phyloP scores from a whole-genome alignment of 2,329 filamentous ascomycete species.

The Fusarium annulatum region DNA sequence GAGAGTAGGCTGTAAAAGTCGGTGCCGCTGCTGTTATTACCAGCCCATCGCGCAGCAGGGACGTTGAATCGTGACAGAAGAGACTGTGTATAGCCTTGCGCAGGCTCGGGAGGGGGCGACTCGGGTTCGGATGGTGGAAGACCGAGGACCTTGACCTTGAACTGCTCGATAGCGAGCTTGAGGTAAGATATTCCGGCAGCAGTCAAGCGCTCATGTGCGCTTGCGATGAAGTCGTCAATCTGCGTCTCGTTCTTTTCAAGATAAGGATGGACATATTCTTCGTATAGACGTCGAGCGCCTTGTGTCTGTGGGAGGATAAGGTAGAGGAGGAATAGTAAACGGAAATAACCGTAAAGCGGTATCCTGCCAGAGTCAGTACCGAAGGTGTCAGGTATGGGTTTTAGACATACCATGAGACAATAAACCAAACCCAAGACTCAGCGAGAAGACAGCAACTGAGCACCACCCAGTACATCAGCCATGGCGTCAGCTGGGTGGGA shows the following conservation, averaged over 20 bases:
- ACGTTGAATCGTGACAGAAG: constrained; percentile 89
- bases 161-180: constrained; percentile 74
- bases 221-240: constrained; percentile 91
- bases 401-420: constrained; percentile 74
- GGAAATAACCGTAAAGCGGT: constrained; percentile 93
- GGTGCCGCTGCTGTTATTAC: constrained; percentile 57
- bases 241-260: constrained; percentile 85
- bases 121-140: constrained; percentile 66
- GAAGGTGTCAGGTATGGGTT: not conserved
- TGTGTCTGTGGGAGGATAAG: constrained; percentile 98
- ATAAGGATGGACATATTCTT: constrained; percentile 87
- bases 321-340: constrained; percentile 88
- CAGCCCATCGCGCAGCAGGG: constrained; percentile 72
- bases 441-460: constrained; percentile 82
- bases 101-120: constrained; percentile 54
- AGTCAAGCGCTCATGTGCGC: constrained; percentile 81
- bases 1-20: constrained; percentile 85
- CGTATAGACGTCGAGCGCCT: constrained; percentile 87
- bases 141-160: constrained; percentile 83
- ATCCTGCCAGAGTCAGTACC: constrained; percentile 63
- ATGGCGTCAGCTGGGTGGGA: constrained; percentile 90
- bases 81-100: constrained; percentile 77
- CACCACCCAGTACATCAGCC: constrained; percentile 99
- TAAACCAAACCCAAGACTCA: constrained; percentile 89
- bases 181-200: constrained; percentile 81